Base-by-base conservation (phyloP, 2,329 filamentous ascomycete species). In the Xylaria multiplex region DNA sequence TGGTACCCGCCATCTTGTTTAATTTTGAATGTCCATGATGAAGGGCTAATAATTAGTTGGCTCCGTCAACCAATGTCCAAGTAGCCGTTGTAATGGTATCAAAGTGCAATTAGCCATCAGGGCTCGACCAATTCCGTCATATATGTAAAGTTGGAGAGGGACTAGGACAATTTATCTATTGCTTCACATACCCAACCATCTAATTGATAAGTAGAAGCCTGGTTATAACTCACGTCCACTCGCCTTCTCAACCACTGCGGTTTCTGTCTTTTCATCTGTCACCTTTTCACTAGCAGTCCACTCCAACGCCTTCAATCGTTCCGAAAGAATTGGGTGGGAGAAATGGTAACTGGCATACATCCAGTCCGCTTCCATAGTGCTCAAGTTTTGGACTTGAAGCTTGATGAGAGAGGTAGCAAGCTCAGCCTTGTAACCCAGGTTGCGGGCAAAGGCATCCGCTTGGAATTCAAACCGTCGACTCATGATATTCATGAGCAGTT, bases 321-420 rank as follows among this genome's bases (percentile, higher is more conserved):
- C 96, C 1, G 94, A 92, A 71, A 99, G 84, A 72, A 98, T 97
- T 0, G 96, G 96, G 81, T 99, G 96, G 27, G 95, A 97, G 85
- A 96, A 97, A 83, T 99, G 94, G 85, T 98, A 99, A 81, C 91
- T 96, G 60, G 96, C 96, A 80, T 97, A 99, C 87, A 97, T 89
- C 91, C 92, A 97, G 81, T 99, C 96, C 32, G 96, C 96, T 75
- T 99, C 96, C 95, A 99, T 98, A 68, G 93, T 96, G 81, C 93
- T 97, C 72, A 99, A 86, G 78, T 99, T 99, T 84, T 98, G 94
- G 76, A 97, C 93, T 82, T 99, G 96, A 59, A 99, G 91, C 84
- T 97, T 97, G 82, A 99, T 93, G 69, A 99, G 87, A 24, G 93
- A 96, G 69, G 88, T 85, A 49, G 94, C 93, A 59, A 99, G 89